Conservation (phyloP, 257 asterid species). For the Lantana camara region DNA sequence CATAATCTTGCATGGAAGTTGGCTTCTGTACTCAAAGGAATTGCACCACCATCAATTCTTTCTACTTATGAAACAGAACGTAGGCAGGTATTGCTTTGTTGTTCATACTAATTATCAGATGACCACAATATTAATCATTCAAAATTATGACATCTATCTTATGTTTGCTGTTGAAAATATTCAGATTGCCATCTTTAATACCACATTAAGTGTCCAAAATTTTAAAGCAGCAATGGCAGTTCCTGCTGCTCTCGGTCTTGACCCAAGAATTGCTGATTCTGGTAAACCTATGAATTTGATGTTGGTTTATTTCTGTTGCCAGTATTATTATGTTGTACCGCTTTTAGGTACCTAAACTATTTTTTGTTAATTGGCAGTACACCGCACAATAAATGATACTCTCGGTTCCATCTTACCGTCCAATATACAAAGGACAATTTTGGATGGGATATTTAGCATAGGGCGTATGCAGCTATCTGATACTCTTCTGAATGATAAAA, state of each 20-base stretch:
- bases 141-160: constrained; percentile 20
- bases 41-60: constrained; percentile 62
- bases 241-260: constrained; percentile 97
- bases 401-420: constrained; percentile 73
- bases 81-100: constrained; percentile 54
- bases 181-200: constrained; percentile 84
- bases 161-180: constrained; percentile 24
- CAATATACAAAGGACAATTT: constrained; percentile 59
- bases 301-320: not conserved
- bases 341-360: constrained; percentile 19
- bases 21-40: constrained; percentile 72
- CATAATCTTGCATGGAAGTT: constrained; percentile 99
- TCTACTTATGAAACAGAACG: constrained; percentile 89
- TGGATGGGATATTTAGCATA: constrained; percentile 79
- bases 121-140: constrained; percentile 8
- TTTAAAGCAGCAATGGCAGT: constrained; percentile 88
- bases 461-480: constrained; percentile 89
- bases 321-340: not conserved
- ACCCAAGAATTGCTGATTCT: constrained; percentile 81
- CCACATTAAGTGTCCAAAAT: constrained; percentile 83
- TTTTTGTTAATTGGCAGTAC: constrained; percentile 54
- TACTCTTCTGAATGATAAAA: constrained; percentile 68
- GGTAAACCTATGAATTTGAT: constrained; percentile 44
- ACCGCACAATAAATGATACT: constrained; percentile 59
- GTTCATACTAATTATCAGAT: constrained; percentile 11